Conservation (phyloP, 2,329 filamentous ascomycete genomes). For the Mollisiaceae sp. region DNA sequence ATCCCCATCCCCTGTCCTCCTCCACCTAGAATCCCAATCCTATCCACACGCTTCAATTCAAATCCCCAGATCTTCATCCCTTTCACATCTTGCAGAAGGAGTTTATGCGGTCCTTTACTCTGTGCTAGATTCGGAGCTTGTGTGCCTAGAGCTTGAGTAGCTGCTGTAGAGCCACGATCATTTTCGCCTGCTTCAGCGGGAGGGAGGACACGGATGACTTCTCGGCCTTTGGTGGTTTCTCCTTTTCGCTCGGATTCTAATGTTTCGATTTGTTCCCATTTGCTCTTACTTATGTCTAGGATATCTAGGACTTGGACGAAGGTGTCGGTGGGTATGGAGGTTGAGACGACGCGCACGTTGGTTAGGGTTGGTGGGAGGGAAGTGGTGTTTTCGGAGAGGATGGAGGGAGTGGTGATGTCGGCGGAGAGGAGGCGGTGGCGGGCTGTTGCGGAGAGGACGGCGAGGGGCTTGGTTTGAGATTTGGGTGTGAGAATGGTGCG, state of each 20-base stretch:
- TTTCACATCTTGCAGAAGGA: constrained; percentile 80
- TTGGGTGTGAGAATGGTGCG: constrained; percentile 31
- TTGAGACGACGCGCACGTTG: constrained; percentile 59
- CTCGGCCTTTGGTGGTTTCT: constrained; percentile 75
- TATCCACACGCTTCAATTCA: constrained; percentile 71
- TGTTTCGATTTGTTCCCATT: constrained; percentile 87
- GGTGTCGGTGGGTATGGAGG: constrained; percentile 63
- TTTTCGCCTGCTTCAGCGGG: constrained; percentile 37
- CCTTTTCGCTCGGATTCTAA: constrained; percentile 76
- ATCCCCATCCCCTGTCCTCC: constrained; percentile 49
- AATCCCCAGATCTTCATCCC: constrained; percentile 74
- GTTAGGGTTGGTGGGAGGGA: constrained; percentile 63
- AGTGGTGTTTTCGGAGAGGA: constrained; percentile 53
- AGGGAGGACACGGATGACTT: constrained; percentile 77
- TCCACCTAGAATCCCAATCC: constrained; percentile 57
- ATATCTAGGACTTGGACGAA: constrained; percentile 85
- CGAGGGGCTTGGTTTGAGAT: constrained; percentile 52
- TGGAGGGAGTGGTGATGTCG: constrained; percentile 69
- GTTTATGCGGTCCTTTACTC: constrained; percentile 67
- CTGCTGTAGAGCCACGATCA: constrained; percentile 15
- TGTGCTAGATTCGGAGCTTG: neutral
- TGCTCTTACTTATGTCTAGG: constrained; percentile 78
- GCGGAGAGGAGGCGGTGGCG: constrained; percentile 79
- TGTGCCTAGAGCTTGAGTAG: constrained; percentile 37
- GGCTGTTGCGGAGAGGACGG: constrained; percentile 65